Conservation (phyloP, 331 rosid genomes). For the Phaseolus coccineus region DNA sequence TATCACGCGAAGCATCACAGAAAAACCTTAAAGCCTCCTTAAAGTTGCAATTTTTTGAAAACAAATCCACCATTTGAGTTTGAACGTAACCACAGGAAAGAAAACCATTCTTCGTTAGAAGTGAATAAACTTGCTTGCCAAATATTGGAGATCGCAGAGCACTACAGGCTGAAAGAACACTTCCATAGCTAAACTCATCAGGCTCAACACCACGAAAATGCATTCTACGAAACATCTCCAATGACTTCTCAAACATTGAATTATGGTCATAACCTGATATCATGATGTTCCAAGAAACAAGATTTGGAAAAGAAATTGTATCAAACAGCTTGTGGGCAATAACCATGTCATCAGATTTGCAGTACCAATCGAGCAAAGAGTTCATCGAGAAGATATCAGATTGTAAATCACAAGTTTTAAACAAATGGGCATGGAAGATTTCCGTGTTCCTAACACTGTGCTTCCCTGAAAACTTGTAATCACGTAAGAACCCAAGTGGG, state of each 20-base stretch:
- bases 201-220: conserved; percentile 58
- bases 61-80: conserved; percentile 66
- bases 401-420: conserved; percentile 49
- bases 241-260: conserved; percentile 52
- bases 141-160: conserved; percentile 52
- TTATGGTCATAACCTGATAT: conserved; percentile 65
- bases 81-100: conserved; percentile 64
- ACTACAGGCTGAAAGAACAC: conserved; percentile 71
- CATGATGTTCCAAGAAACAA: conserved; percentile 77
- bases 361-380: conserved; percentile 58
- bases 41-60: conserved; percentile 59
- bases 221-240: conserved; percentile 63
- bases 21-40: conserved; percentile 66
- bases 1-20: conserved; percentile 59
- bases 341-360: conserved; percentile 57
- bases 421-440: conserved; percentile 61
- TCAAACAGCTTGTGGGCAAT: conserved; percentile 68
- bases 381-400: conserved; percentile 54
- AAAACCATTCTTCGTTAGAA: conserved; percentile 60
- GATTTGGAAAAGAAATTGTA: conserved; percentile 55
- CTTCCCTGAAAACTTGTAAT: conserved; percentile 45
- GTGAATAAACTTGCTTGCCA: conserved; percentile 66
- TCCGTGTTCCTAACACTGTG: conserved; percentile 44
- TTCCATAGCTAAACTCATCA: conserved; percentile 69
- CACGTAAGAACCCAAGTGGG: conserved; percentile 55